Base-by-base conservation (phyloP, 805 yeast genomes). In the Metschnikowia lunata region DNA sequence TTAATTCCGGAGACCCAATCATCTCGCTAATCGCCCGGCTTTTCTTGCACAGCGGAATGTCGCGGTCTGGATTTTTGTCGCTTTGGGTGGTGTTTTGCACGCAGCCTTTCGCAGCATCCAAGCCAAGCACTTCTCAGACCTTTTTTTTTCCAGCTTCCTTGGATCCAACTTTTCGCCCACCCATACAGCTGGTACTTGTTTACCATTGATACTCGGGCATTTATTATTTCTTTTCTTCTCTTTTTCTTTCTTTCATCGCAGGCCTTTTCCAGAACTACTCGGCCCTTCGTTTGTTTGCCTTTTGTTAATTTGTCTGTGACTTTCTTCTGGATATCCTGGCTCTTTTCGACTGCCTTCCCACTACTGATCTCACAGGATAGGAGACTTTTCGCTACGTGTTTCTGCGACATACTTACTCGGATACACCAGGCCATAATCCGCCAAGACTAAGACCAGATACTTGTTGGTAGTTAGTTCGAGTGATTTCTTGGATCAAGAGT, bases 31-130 rank as follows among this genome's bases (percentile, higher is more conserved):
- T 18, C 23, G 23, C 23, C 23, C 23, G n/a, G 35, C 15, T 32
- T 11, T 23, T 32, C 23, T 18, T 18, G 23, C 23, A 18, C 23
- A 18, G 39, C 39, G 45, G 40, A 36, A 42, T 42, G 40, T 37
- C 45, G 45, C 45, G 40, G 45, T 42, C 27, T 33, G 33, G 35
- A 23, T 8, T 37, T 37, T 42, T 42, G 37, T 34, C 37, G 29
- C 34, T 29, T 37, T 37, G 28, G 46, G 46, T 42, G 46, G 14
- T 40, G 37, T 42, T 42, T 42, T 42, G 45, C 46, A 42, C 42
- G 46, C 46, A 37, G 42, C 46, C 42, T 26, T 37, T 42, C 46
- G 46, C 46, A 42, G 42, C 34, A 40, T 18, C 43, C n/a, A 11
- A 30, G 38, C 42, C 38, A 40, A 40, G 36, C 37, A 40, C 44